These are phyloP conservation scores for Russula brevipes DNA, from an alignment of 768 basidiomycete species.

Conservation along the genomic window DNA sequence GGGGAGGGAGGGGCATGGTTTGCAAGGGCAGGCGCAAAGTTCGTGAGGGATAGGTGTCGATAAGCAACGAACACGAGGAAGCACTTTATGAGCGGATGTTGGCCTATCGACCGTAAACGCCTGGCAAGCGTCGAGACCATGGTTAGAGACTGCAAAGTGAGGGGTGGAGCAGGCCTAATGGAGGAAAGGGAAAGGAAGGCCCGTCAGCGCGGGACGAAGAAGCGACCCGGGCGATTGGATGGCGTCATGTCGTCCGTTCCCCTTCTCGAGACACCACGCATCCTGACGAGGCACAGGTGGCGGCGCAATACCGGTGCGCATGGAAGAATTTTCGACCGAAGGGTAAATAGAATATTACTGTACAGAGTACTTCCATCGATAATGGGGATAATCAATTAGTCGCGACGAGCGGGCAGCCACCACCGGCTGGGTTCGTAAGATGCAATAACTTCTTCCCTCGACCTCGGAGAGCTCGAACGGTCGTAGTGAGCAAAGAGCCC, in stretches of 20 bases:
- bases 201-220: not conserved
- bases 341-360: too few species aligned
- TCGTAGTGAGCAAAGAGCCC: too few species aligned
- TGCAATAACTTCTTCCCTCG: too few species aligned
- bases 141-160: not conserved
- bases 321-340: too few species aligned
- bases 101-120: not conserved
- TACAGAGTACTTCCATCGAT: too few species aligned
- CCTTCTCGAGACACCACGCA: not conserved
- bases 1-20: constrained; percentile 13
- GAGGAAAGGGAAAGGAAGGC: not conserved
- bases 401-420: too few species aligned
- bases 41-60: not conserved
- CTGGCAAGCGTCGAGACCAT: not conserved
- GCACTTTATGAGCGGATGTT: constrained; percentile 2
- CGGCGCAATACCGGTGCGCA: too few species aligned
- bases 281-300: not conserved
- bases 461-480: too few species aligned
- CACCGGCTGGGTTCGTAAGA: too few species aligned
- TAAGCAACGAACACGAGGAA: not conserved
- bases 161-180: not conserved
- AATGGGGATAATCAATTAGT: too few species aligned
- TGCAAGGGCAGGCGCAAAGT: not conserved
- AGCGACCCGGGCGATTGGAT: not conserved
- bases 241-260: not conserved